Evolutionary conservation across 257 asterid genomes (phyloP).

Genomic region (Solanum peruvianum): DNA sequence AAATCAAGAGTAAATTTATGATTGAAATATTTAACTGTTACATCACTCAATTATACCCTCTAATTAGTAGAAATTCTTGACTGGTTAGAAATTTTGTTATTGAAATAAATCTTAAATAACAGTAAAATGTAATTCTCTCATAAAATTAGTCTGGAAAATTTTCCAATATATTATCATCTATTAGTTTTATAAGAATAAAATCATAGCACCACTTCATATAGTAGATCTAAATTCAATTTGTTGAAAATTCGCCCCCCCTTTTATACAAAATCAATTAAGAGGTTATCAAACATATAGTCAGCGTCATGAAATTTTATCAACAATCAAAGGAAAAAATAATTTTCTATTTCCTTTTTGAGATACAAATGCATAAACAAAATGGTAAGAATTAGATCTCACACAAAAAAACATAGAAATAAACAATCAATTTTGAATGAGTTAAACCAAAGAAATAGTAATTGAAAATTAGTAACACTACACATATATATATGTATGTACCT

Average conservation of each 20-base stretch:
- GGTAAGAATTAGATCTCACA: neutral
- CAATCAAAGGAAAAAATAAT: neutral
- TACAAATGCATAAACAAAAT: neutral
- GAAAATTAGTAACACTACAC: neutral
- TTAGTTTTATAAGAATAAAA: neutral
- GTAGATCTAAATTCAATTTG: neutral
- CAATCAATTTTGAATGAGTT: neutral
- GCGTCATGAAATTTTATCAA: neutral
- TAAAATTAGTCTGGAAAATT: neutral
- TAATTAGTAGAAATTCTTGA: neutral
- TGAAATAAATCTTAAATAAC: neutral
- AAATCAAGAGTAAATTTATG: neutral
- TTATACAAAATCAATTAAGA: neutral
- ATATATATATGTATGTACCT: neutral
- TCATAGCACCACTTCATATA: neutral
- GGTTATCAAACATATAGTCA: neutral
- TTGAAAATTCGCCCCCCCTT: neutral
- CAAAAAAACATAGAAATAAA: neutral
- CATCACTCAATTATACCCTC: neutral
- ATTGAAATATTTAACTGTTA: neutral
- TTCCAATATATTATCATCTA: neutral
- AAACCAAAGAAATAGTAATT: no score
- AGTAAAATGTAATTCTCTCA: neutral
- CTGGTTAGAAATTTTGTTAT: neutral
- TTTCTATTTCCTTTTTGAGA: neutral